Percentiles rank a stretch among this genome's conserved stretches.
Conservation (phyloP, 1,139 yeast genomes). For the Blastobotrys ciferrii region DNA sequence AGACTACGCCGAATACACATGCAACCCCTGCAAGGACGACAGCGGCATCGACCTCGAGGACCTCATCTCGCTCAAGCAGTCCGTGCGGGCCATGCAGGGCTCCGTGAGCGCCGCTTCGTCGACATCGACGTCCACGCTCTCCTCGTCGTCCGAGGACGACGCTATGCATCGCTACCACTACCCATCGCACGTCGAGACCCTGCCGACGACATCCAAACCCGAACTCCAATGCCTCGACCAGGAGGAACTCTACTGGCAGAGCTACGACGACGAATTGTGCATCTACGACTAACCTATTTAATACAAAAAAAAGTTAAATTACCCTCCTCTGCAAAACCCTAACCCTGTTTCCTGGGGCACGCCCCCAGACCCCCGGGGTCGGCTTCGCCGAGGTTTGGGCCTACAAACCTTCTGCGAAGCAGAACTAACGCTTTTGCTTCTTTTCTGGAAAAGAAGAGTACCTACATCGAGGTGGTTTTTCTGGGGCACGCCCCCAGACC, state of each 20-base stretch:
- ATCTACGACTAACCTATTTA: background rate
- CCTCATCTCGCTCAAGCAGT: conserved; percentile 3
- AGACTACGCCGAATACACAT: conserved; percentile 18
- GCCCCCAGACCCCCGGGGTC: no score
- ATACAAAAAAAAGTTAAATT: no score
- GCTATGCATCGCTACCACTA: background rate
- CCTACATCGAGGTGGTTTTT: no score
- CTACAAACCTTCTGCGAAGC: no score
- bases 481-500: no score
- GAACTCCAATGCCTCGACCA: conserved; percentile 7
- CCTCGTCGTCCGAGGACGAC: background rate
- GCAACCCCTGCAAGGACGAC: conserved; percentile 3
- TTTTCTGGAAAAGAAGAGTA: no score
- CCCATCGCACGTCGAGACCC: background rate
- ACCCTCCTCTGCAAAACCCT: no score
- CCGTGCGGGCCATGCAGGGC: conserved; percentile 3
- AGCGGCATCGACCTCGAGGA: conserved; percentile 4
- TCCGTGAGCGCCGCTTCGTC: conserved; percentile 1
- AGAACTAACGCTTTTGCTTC: no score
- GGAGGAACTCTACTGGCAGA: conserved; percentile 8
- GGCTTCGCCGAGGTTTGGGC: no score
- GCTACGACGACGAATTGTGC: conserved; percentile 7
- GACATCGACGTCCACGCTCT: background rate
- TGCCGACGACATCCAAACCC: background rate
- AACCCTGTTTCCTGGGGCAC: no score